phyloP scores from a whole-genome alignment of 2,329 filamentous ascomycete genomes.

The Fusarium buharicum region DNA sequence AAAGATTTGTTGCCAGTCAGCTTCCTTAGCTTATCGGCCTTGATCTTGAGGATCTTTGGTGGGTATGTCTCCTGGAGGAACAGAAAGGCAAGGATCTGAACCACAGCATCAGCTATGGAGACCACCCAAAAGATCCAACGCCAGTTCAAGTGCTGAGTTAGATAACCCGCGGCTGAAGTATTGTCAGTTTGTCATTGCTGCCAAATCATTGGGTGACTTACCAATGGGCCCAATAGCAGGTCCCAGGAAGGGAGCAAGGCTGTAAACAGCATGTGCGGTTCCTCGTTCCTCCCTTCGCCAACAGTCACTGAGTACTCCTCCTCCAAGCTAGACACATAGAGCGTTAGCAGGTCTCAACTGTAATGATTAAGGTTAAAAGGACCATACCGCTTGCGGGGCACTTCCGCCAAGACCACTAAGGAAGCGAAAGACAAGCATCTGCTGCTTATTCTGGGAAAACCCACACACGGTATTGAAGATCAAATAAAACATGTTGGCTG shows the following conservation, averaged over 20 bases:
- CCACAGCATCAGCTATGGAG: constrained; percentile 51
- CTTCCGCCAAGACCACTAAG: constrained; percentile 59
- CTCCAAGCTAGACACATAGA: constrained; percentile 50
- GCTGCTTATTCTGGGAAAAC: constrained; percentile 56
- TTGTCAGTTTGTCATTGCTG: background rate
- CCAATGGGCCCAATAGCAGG: constrained; percentile 56
- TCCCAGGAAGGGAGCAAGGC: constrained; percentile 57
- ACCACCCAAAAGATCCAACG: constrained; percentile 59
- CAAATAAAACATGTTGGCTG: constrained; percentile 62
- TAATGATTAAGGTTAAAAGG: rapidly evolving
- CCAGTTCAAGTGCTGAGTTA: constrained; percentile 54
- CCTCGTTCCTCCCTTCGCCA: constrained; percentile 56
- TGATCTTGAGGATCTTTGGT: constrained; percentile 46
- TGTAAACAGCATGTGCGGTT: constrained; percentile 48
- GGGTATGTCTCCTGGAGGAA: constrained; percentile 55
- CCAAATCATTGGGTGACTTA: background rate
- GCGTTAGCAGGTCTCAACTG: background rate
- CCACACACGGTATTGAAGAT: constrained; percentile 65
- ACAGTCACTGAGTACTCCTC: constrained; percentile 60
- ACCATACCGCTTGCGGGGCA: constrained; percentile 56
- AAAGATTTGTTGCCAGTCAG: constrained; percentile 45
- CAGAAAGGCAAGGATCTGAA: constrained; percentile 51
- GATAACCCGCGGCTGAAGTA: constrained; percentile 51
- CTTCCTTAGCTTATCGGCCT: constrained; percentile 44
- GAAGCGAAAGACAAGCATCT: constrained; percentile 62